Conservation (phyloP, 2,329 filamentous ascomycete species). For the Setomelanomma holmii region DNA sequence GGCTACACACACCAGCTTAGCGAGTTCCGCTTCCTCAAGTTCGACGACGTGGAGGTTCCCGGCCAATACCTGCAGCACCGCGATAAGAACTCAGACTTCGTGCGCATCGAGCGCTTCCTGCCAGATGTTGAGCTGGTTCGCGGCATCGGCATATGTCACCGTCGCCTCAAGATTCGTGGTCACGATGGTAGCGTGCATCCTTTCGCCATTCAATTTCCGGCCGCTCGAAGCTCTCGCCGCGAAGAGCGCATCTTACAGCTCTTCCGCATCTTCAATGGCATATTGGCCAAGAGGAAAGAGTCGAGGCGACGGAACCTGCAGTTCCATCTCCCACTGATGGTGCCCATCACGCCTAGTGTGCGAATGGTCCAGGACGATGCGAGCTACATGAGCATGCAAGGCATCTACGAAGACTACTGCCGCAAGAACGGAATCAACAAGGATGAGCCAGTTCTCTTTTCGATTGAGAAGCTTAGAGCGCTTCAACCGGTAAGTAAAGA, state of each 20-base stretch:
- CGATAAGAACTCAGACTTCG: constrained; percentile 99
- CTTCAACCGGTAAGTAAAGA: constrained; percentile 54
- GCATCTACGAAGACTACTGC: constrained; percentile 95
- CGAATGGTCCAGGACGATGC: constrained; percentile 95
- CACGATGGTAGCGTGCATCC: constrained; percentile 97
- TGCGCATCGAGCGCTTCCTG: constrained; percentile 95
- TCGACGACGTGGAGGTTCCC: constrained; percentile 97
- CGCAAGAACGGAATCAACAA: constrained; percentile 85
- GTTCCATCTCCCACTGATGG: constrained; percentile 95
- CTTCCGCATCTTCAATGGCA: constrained; percentile 96
- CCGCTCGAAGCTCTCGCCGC: constrained; percentile 86
- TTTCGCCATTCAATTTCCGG: constrained; percentile 95
- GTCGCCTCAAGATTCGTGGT: constrained; percentile 92
- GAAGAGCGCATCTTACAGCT: constrained; percentile 96
- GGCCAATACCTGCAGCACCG: constrained; percentile 97
- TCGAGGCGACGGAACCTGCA: constrained; percentile 90
- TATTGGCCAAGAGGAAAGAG: constrained; percentile 90
- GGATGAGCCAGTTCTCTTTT: constrained; percentile 93
- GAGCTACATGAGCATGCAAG: constrained; percentile 92
- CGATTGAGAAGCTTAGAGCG: constrained; percentile 89
- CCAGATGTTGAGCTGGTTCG: constrained; percentile 93
- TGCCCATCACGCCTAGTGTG: constrained; percentile 92
- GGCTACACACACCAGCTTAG: constrained; percentile 88
- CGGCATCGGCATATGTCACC: constrained; percentile 87
- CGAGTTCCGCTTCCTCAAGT: constrained; percentile 97